These are phyloP conservation scores for Periconia sp. DNA, from an alignment of 2,329 filamentous ascomycete species.

Conservation along the genomic window DNA sequence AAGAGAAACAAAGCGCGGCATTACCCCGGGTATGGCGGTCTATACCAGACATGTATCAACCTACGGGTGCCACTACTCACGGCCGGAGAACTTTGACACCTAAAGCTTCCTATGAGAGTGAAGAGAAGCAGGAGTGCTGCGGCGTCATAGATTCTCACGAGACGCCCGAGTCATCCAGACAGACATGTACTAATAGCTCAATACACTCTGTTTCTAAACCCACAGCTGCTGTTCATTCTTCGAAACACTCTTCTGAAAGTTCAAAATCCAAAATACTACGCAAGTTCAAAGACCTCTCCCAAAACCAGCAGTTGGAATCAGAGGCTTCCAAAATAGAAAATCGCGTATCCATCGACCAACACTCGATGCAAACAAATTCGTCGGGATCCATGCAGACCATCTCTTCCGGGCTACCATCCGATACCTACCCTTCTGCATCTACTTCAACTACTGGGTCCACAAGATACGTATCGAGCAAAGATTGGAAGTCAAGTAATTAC, in stretches of 20 bases:
- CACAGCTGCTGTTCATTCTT: not conserved
- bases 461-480: slow-evolving; percentile 26
- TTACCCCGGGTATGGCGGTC: not conserved
- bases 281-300: slow-evolving; percentile 8
- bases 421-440: slow-evolving; percentile 3
- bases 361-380: slow-evolving; percentile 31
- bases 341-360: slow-evolving; percentile 36
- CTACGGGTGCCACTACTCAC: not conserved
- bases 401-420: slow-evolving; percentile 23
- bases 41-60: not conserved
- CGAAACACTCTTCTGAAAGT: slow-evolving; percentile 11
- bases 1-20: not conserved
- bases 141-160: not conserved
- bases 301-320: slow-evolving; percentile 12
- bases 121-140: not conserved
- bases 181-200: slow-evolving; percentile 14
- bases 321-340: slow-evolving; percentile 33
- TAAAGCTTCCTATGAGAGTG: not conserved
- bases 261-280: slow-evolving; percentile 20
- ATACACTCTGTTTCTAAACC: slow-evolving; percentile 9
- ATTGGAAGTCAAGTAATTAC: slow-evolving; percentile 45
- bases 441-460: slow-evolving; percentile 7
- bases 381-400: slow-evolving; percentile 22
- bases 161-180: not conserved
- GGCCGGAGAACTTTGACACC: not conserved